These are phyloP conservation scores for Soucietia sequanensis DNA, from an alignment of 805 yeast genomes.

Conservation along the genomic window DNA sequence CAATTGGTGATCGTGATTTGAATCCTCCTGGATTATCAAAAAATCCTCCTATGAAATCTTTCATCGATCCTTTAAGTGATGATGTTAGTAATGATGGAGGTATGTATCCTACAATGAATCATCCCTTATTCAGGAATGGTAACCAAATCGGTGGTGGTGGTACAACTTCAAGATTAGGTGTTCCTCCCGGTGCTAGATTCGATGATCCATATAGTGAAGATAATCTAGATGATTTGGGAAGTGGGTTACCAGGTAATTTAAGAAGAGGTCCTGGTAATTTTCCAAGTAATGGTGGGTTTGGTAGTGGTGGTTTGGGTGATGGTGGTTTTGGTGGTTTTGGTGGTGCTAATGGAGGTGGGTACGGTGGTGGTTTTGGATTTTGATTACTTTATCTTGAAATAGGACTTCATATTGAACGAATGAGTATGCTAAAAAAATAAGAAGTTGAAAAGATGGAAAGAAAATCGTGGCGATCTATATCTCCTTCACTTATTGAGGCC, in stretches of 20 bases:
- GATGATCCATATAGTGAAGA: conserved; percentile 52
- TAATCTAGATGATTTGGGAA: conserved; percentile 42
- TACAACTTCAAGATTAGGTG: conserved; percentile 28
- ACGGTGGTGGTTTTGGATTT: conserved; percentile 32
- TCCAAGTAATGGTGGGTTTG: conserved; percentile 2
- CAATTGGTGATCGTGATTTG: conserved; percentile 52
- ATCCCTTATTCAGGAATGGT: conserved; percentile 58
- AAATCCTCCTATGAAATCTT: conserved; percentile 44
- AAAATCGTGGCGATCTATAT: too few relatives aligned
- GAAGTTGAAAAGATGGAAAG: too few relatives aligned
- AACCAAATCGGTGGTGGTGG: conserved; percentile 27
- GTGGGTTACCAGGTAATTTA: conserved; percentile 44
- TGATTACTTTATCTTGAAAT: too few relatives aligned
- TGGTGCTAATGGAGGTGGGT: conserved; percentile 28
- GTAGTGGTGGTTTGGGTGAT: conserved; percentile 21
- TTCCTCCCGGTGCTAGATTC: conserved; percentile 49
- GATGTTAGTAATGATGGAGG: conserved; percentile 38
- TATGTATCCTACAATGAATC: conserved; percentile 52
- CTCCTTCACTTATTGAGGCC: too few relatives aligned
- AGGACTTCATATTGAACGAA: too few relatives aligned
- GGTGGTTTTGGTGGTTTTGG: conserved; percentile 53
- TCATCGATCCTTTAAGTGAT: conserved; percentile 38
- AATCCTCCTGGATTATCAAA: conserved; percentile 44
- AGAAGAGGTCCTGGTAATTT: conserved; percentile 14
- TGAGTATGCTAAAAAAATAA: too few relatives aligned